Percentiles rank a stretch among this genome's conserved stretches.
These are phyloP conservation scores for Candida bentonensis DNA, from an alignment of 805 yeast species.

Conservation along the genomic window DNA sequence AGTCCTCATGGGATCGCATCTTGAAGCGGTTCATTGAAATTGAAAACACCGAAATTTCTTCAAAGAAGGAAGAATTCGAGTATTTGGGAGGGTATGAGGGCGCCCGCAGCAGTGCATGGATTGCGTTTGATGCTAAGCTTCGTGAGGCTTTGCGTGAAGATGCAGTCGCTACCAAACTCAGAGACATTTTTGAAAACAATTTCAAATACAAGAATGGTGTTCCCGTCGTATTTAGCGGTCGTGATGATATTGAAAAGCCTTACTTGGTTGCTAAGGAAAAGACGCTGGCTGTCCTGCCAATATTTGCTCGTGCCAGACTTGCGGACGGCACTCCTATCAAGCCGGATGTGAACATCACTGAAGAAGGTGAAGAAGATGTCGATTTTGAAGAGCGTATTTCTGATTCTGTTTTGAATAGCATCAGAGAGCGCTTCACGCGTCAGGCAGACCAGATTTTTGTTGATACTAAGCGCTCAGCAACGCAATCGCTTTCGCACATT, in stretches of 20 bases:
- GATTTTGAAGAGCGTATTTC: slow-evolving; percentile 35
- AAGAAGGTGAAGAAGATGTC: slow-evolving; percentile 26
- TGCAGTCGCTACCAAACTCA: slow-evolving; percentile 46
- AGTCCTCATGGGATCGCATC: slow-evolving; percentile 48
- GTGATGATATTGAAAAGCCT: slow-evolving; percentile 54
- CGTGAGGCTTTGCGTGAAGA: slow-evolving; percentile 55
- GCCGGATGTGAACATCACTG: slow-evolving; percentile 40
- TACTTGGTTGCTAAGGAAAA: slow-evolving; percentile 45
- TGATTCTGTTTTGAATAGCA: slow-evolving; percentile 40
- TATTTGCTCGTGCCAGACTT: slow-evolving; percentile 38
- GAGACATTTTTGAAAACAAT: slow-evolving; percentile 67
- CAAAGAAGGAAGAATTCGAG: background rate
- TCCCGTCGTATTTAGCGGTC: slow-evolving; percentile 69
- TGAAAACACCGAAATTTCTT: background rate
- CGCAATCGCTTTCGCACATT: slow-evolving; percentile 62
- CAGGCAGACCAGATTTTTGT: slow-evolving; percentile 67
- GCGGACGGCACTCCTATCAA: slow-evolving; percentile 38
- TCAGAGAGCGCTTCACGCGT: slow-evolving; percentile 48
- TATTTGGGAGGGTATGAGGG: slow-evolving; percentile 11
- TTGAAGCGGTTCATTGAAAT: slow-evolving; percentile 29
- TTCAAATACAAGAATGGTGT: slow-evolving; percentile 78
- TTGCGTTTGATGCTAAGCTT: slow-evolving; percentile 38
- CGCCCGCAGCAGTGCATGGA: slow-evolving; percentile 52
- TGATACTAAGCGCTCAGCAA: slow-evolving; percentile 79
- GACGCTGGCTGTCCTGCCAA: slow-evolving; percentile 46